Conservation (phyloP, 257 asterid species). For the Knoxia roxburghii region DNA sequence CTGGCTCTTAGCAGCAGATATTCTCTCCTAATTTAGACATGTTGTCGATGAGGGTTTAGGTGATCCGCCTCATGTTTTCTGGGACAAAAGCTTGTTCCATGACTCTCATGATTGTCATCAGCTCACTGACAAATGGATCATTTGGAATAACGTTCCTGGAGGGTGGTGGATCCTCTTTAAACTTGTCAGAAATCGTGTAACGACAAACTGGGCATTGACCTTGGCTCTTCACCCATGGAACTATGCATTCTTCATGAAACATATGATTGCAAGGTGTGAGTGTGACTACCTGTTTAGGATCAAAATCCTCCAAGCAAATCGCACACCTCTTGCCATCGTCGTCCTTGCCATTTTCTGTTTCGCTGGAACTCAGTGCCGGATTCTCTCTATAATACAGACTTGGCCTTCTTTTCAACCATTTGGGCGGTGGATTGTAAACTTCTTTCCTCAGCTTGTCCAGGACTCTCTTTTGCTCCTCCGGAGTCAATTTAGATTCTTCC, state of each 20-base stretch:
- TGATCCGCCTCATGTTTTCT: conserved; percentile 12
- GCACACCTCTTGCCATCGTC: conserved; percentile 67
- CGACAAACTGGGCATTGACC: conserved; percentile 85
- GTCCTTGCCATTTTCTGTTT: conserved; percentile 10
- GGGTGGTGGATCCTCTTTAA: conserved; percentile 14
- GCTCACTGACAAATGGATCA: conserved; percentile 9
- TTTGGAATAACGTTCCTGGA: conserved; percentile 1
- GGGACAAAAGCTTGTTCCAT: conserved; percentile 28
- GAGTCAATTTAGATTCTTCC: conserved; percentile 43
- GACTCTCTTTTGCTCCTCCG: conserved; percentile 48
- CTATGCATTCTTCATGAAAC: conserved; percentile 90
- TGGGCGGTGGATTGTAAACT: conserved; percentile 62
- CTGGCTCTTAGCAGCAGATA: neutral
- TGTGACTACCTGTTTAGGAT: conserved; percentile 49
- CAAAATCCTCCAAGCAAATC: conserved; percentile 82
- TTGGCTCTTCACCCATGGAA: conserved; percentile 77
- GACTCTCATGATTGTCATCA: conserved; percentile 24
- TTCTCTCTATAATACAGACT: conserved; percentile 32
- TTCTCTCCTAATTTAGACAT: neutral
- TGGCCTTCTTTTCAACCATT: conserved; percentile 32
- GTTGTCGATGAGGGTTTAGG: neutral
- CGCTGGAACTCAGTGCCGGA: conserved; percentile 22
- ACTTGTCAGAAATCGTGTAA: conserved; percentile 25
- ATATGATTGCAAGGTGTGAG: conserved; percentile 79
- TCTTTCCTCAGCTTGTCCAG: conserved; percentile 55